These are phyloP conservation scores for Actinomucor elegans DNA, from an alignment of 371 early-diverging fungal genomes.

Conservation along the genomic window DNA sequence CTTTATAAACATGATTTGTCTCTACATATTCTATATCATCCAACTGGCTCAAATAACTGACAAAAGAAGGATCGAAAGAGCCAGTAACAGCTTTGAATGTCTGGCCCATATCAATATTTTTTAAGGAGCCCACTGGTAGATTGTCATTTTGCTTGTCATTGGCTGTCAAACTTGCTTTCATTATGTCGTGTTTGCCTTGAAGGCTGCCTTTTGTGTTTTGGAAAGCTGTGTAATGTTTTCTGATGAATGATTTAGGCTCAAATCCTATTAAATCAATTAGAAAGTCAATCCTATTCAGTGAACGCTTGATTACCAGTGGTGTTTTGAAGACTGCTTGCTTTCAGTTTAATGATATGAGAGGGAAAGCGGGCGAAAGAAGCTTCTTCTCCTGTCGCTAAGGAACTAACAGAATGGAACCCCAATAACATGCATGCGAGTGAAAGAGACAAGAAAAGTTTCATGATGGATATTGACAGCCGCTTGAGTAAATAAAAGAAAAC, in stretches of 20 bases:
- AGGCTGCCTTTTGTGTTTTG: constrained; percentile 3
- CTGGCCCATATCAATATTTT: constrained; percentile 13
- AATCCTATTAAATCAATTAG: constrained; percentile 6
- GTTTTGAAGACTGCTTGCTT: constrained; percentile 8
- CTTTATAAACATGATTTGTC: constrained; percentile 43
- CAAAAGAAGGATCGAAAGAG: constrained; percentile 26
- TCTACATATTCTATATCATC: constrained; percentile 58
- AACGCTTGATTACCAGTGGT: neutral
- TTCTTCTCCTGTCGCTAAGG: neutral
- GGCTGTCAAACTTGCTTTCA: neutral
- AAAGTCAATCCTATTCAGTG: neutral
- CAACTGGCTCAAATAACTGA: constrained; percentile 25
- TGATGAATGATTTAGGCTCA: constrained; percentile 16
- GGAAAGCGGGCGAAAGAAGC: neutral
- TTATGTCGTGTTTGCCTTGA: constrained; percentile 5
- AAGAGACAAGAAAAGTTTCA: constrained; percentile 8
- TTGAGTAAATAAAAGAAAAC: neutral
- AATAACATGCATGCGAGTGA: constrained; percentile 4
- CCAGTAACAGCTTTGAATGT: constrained; percentile 18
- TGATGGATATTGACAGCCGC: neutral
- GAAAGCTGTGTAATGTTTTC: constrained; percentile 16
- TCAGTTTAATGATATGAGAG: constrained; percentile 22
- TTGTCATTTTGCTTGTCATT: neutral
- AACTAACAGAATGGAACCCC: neutral
- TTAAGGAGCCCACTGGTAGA: neutral